Evolutionary conservation across 306 rosid species (phyloP).

Genomic region (Oxytropis ochrocephala): DNA sequence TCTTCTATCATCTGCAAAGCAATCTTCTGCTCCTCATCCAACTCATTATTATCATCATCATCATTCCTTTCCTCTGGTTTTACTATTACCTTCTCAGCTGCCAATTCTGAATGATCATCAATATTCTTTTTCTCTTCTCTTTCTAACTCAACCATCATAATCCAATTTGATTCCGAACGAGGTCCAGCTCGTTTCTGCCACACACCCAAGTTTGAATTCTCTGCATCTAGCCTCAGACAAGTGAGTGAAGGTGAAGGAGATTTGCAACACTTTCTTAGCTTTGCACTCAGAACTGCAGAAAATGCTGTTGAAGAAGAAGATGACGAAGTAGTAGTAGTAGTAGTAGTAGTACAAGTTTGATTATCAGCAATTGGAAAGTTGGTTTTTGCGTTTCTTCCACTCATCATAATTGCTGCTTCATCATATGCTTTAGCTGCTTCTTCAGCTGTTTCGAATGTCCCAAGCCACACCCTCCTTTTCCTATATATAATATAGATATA

Average conservation of each 20-base stretch:
- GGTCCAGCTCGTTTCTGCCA: conserved; percentile 78
- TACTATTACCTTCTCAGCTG: neutral
- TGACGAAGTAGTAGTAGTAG: neutral
- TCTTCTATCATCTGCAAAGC: conserved; percentile 92
- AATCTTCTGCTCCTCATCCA: conserved; percentile 54
- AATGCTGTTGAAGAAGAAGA: conserved; percentile 25
- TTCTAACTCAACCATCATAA: conserved; percentile 75
- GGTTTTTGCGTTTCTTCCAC: conserved; percentile 78
- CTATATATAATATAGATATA: conserved; percentile 23
- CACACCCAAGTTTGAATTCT: conserved; percentile 70
- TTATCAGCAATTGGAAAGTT: conserved; percentile 53
- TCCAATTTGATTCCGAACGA: conserved; percentile 62
- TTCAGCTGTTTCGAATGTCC: conserved; percentile 83
- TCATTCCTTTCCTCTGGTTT: conserved; percentile 20
- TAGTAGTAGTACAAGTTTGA: neutral
- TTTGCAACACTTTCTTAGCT: conserved; percentile 63
- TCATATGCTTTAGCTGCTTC: conserved; percentile 90
- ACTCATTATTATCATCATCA: neutral
- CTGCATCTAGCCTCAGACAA: conserved; percentile 69
- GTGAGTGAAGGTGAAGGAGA: conserved; percentile 75
- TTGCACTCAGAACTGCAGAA: conserved; percentile 51
- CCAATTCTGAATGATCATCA: neutral
- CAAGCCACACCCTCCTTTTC: conserved; percentile 95
- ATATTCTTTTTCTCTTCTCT: neutral
- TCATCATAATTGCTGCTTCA: conserved; percentile 81